phyloP scores from a whole-genome alignment of 2,329 filamentous ascomycete species.

The Colletotrichum brevisporum region DNA sequence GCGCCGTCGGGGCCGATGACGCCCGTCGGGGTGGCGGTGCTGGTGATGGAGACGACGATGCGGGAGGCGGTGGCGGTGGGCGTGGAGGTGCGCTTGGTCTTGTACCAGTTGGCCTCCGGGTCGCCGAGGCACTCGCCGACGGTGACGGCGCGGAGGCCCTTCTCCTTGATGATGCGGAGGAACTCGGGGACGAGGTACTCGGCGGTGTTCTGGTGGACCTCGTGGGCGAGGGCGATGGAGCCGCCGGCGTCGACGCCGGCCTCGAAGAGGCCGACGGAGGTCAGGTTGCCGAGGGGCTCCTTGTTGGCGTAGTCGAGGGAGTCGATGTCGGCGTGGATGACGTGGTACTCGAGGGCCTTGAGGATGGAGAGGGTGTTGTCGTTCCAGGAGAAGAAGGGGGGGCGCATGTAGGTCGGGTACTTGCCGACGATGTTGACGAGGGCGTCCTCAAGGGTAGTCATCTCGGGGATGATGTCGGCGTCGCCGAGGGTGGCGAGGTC shows the following conservation, averaged over 20 bases:
- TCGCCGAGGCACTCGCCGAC: slow-evolving; percentile 63
- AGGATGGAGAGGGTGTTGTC: slow-evolving; percentile 44
- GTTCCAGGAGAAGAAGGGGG: slow-evolving; percentile 52
- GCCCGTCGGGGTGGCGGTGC: slow-evolving; percentile 41
- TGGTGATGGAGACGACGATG: slow-evolving; percentile 37
- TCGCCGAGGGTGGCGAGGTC: slow-evolving; percentile 55
- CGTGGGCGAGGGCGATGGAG: slow-evolving; percentile 61
- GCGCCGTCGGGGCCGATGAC: slow-evolving; percentile 35
- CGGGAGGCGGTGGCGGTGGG: slow-evolving; percentile 38
- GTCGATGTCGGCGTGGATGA: slow-evolving; percentile 45
- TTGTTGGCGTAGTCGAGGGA: slow-evolving; percentile 46
- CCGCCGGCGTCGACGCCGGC: slow-evolving; percentile 46
- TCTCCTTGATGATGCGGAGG: slow-evolving; percentile 39
- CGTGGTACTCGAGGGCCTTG: slow-evolving; percentile 38
- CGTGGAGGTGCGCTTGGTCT: slow-evolving; percentile 39
- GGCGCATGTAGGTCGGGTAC: slow-evolving; percentile 60
- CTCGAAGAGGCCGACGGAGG: slow-evolving; percentile 53
- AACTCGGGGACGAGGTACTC: slow-evolving; percentile 41
- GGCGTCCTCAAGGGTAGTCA: slow-evolving; percentile 61
- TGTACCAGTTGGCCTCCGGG: slow-evolving; percentile 62
- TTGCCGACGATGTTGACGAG: slow-evolving; percentile 58
- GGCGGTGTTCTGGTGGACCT: slow-evolving; percentile 42
- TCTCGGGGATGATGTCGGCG: slow-evolving; percentile 53
- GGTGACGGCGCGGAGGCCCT: slow-evolving; percentile 54
- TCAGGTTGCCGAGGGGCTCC: slow-evolving; percentile 45